These are phyloP conservation scores for Prototheca wickerhamii DNA, from an alignment of 163 green algal genomes.

Conservation along the genomic window DNA sequence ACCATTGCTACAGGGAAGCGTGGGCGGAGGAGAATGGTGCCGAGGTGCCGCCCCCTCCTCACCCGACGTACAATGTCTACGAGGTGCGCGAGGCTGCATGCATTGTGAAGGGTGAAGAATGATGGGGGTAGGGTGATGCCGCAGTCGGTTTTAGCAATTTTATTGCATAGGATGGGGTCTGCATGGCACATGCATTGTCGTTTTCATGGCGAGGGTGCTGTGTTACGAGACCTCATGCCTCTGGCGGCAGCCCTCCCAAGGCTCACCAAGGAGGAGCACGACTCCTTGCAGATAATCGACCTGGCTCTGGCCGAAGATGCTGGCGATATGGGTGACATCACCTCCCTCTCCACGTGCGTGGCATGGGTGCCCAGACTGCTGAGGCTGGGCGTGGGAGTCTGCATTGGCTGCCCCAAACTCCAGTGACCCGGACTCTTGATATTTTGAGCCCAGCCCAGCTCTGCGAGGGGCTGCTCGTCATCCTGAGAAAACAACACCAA, in stretches of 20 bases:
- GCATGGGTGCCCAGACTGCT: not conserved
- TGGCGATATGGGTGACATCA: constrained; percentile 80
- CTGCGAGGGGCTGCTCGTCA: not conserved
- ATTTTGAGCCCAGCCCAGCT: no score
- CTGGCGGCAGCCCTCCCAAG: no score
- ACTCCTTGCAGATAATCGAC: constrained; percentile 50
- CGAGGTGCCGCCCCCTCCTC: constrained; percentile 25
- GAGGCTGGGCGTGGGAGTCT: not conserved
- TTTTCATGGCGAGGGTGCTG: no score
- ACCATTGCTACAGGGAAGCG: not conserved
- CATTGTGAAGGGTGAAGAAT: no score
- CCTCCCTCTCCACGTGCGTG: constrained; percentile 73
- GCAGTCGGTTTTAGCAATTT: no score
- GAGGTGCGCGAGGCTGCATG: not conserved
- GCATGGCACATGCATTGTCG: no score
- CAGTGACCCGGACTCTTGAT: not conserved
- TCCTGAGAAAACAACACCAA: not conserved
- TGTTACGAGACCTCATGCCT: no score
- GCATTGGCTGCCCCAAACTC: not conserved
- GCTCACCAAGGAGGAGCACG: no score
- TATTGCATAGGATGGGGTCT: no score
- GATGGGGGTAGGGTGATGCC: no score
- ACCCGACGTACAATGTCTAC: constrained; percentile 66
- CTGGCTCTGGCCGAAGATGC: constrained; percentile 79
- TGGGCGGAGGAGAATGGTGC: not conserved